These are phyloP conservation scores for Starmerella potacharoeniae DNA, from an alignment of 805 yeast species.

Conservation along the genomic window DNA sequence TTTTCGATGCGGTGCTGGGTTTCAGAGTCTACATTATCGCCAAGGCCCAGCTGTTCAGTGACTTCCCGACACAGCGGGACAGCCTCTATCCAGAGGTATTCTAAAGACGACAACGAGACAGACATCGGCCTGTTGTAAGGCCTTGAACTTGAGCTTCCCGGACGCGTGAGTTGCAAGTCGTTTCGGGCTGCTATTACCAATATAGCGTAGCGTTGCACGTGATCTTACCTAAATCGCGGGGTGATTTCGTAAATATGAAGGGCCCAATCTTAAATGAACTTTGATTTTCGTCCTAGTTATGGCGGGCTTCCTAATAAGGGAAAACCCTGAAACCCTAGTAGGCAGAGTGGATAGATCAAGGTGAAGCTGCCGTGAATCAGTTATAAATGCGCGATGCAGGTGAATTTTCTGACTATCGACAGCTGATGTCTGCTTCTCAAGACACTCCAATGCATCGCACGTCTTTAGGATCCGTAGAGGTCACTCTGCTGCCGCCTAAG, in stretches of 20 bases:
- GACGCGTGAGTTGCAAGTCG: not conserved
- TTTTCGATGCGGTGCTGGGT: slow-evolving; percentile 50
- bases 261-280: too few relatives aligned
- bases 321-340: slow-evolving; percentile 1
- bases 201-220: not conserved
- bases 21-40: slow-evolving; percentile 33
- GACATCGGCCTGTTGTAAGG: slow-evolving; percentile 14
- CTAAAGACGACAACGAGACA: slow-evolving; percentile 33
- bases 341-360: not conserved
- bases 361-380: not conserved
- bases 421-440: not conserved
- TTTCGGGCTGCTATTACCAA: not conserved
- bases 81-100: slow-evolving; percentile 60
- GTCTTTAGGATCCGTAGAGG: not conserved
- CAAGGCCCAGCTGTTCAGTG: slow-evolving; percentile 35
- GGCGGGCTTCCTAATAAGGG: slow-evolving; percentile 2
- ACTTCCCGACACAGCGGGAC: slow-evolving; percentile 63
- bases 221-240: too few relatives aligned
- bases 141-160: not conserved
- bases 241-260: too few relatives aligned
- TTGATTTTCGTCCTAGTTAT: not conserved
- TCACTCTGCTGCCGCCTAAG: not conserved
- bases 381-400: slow-evolving; percentile 1
- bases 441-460: not conserved
- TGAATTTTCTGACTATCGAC: not conserved